Percentiles rank a stretch among this genome's conserved stretches.
These are phyloP conservation scores for Coemansia sp. DNA, from an alignment of 192 early-diverging fungal genomes.

Conservation along the genomic window DNA sequence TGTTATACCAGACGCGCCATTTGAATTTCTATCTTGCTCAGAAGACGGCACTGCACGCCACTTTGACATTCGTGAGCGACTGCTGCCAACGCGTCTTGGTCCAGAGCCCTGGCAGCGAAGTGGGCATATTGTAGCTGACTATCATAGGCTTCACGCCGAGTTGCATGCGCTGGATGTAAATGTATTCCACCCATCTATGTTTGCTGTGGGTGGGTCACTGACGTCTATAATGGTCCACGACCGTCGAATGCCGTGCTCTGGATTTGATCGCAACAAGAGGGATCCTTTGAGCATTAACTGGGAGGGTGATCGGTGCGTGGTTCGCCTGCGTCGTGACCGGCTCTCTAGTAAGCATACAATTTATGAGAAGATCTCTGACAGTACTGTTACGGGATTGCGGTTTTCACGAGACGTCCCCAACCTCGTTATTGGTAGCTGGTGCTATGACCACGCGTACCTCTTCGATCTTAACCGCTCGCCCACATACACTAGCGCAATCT, in stretches of 20 bases:
- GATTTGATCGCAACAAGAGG: not conserved
- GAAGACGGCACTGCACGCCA: constrained; percentile 61
- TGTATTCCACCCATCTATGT: constrained; percentile 46
- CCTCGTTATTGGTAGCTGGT: constrained; percentile 61
- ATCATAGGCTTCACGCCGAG: constrained; percentile 43
- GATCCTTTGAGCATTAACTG: constrained; percentile 9
- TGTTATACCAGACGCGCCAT: constrained; percentile 44
- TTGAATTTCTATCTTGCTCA: constrained; percentile 59
- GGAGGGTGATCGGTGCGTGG: constrained; percentile 35
- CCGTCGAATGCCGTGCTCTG: constrained; percentile 41
- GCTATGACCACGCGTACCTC: constrained; percentile 55
- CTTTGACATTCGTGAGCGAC: constrained; percentile 56
- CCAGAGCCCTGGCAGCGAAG: not conserved
- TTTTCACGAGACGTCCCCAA: constrained; percentile 37
- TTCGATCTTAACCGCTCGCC: constrained; percentile 54
- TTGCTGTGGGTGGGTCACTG: constrained; percentile 61
- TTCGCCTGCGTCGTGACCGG: constrained; percentile 24
- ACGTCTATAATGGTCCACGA: constrained; percentile 54
- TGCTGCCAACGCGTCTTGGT: constrained; percentile 3
- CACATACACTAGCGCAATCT: constrained; percentile 16
- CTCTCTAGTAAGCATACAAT: not conserved
- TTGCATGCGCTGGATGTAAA: constrained; percentile 56
- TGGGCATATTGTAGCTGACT: constrained; percentile 49
- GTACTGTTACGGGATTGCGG: constrained; percentile 39
- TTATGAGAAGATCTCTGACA: constrained; percentile 22